phyloP scores from a whole-genome alignment of 345 rosid species.

The Carallia brachiata region DNA sequence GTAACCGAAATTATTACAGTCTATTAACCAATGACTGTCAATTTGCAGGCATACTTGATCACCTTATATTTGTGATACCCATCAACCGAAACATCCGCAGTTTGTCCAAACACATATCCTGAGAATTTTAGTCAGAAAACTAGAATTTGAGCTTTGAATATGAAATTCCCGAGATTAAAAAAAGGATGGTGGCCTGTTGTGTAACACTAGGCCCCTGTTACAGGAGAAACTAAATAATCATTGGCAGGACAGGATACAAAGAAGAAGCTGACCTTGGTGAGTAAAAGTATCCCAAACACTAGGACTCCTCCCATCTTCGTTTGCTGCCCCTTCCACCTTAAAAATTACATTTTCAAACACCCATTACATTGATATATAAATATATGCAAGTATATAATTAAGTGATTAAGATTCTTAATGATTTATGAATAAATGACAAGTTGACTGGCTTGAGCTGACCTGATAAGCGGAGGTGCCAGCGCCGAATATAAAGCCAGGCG shows the following conservation, averaged over 20 bases:
- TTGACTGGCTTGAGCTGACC: slow-evolving; percentile 34
- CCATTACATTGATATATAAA: background rate
- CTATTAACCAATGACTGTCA: background rate
- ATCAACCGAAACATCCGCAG: slow-evolving; percentile 51
- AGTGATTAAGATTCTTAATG: background rate
- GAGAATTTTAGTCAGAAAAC: background rate
- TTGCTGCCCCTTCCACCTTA: background rate
- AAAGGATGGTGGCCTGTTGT: background rate
- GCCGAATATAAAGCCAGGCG: slow-evolving; percentile 58
- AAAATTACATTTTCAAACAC: background rate
- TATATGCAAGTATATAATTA: too few species aligned
- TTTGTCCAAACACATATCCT: slow-evolving; percentile 37
- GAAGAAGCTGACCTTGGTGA: slow-evolving; percentile 30
- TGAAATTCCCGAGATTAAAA: background rate
- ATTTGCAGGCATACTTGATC: background rate
- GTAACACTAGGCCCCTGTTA: background rate
- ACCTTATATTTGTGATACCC: slow-evolving; percentile 68
- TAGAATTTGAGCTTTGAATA: background rate
- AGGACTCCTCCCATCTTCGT: background rate
- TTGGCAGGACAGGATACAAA: background rate
- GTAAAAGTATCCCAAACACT: slow-evolving; percentile 62
- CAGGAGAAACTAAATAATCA: background rate
- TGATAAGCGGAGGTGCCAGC: slow-evolving; percentile 60
- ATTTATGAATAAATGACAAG: background rate
- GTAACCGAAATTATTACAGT: background rate